phyloP scores from a whole-genome alignment of 805 yeast genomes.

The Vanderwaltozyma tropicalis region DNA sequence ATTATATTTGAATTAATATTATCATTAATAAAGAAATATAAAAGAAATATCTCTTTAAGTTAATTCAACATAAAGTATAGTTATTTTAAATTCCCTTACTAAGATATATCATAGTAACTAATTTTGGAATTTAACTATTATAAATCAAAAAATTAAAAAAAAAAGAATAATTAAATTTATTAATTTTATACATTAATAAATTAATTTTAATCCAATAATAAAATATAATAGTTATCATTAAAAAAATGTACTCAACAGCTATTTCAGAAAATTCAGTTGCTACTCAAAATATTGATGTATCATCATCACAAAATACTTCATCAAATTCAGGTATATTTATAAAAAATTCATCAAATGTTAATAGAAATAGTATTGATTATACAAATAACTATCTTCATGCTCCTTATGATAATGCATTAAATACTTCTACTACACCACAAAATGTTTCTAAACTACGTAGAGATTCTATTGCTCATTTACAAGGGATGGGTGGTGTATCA shows the following conservation, averaged over 20 bases:
- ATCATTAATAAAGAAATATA: too few species aligned
- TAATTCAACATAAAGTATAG: too few species aligned
- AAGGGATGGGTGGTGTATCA: slow-evolving; percentile 95
- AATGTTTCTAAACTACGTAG: slow-evolving; percentile 29
- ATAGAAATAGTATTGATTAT: not conserved
- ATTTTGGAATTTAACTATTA: too few species aligned
- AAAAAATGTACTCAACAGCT: slow-evolving; percentile 14
- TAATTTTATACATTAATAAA: too few species aligned
- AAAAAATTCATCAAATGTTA: not conserved
- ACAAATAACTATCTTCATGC: not conserved
- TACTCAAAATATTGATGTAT: slow-evolving; percentile 3
- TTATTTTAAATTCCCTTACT: too few species aligned
- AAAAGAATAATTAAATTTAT: too few species aligned
- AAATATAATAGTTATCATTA: not conserved
- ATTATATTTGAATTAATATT: too few species aligned
- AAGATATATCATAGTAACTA: too few species aligned
- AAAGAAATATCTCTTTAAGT: too few species aligned
- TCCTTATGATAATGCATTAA: not conserved
- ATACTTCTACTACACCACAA: slow-evolving; percentile 1
- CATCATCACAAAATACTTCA: slow-evolving; percentile 1
- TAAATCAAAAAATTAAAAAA: too few species aligned
- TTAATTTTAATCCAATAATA: too few species aligned
- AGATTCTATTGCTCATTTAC: slow-evolving; percentile 90
- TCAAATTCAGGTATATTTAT: not conserved
- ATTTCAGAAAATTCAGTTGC: slow-evolving; percentile 9